Evolutionary conservation across 1,284 basidiomycete species (phyloP).

Genomic region (Puccinia hordei): DNA sequence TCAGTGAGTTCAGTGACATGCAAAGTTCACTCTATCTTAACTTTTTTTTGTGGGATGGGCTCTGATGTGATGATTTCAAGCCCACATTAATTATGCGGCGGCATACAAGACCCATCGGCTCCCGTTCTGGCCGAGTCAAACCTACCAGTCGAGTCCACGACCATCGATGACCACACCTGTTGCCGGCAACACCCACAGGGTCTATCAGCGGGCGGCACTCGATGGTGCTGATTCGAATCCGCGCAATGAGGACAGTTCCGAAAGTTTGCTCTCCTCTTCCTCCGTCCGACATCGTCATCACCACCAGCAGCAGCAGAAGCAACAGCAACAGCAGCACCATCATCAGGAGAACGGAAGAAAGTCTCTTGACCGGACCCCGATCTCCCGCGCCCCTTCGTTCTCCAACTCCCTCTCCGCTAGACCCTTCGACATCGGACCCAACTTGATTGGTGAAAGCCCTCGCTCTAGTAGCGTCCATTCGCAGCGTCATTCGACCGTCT

Average conservation of each 20-base stretch:
- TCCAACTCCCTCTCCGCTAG: conserved; percentile 8
- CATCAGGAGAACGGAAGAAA: not conserved
- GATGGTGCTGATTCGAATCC: not conserved
- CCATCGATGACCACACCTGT: not conserved
- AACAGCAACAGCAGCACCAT: not conserved
- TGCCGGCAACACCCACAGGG: not conserved
- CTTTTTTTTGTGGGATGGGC: not conserved
- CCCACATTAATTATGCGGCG: conserved; percentile 83
- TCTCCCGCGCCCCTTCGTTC: not conserved
- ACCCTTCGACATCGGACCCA: conserved; percentile 4
- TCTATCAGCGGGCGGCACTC: not conserved
- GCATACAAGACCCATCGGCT: conserved; percentile 30
- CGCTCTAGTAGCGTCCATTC: not conserved
- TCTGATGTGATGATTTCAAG: conserved; percentile 54
- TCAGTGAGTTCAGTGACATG: conserved; percentile 60
- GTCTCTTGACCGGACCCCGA: not conserved
- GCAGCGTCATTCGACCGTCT: not conserved
- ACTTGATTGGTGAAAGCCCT: not conserved
- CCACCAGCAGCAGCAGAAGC: no score
- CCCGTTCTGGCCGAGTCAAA: not conserved
- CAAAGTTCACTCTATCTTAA: not conserved
- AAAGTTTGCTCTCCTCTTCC: not conserved
- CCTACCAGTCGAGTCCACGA: not conserved
- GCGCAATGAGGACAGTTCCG: not conserved
- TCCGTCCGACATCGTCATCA: not conserved